Percentiles rank a stretch among this genome's conserved stretches.
phyloP scores from a whole-genome alignment of 768 basidiomycete genomes.

The Podaxis carcinomalis region DNA sequence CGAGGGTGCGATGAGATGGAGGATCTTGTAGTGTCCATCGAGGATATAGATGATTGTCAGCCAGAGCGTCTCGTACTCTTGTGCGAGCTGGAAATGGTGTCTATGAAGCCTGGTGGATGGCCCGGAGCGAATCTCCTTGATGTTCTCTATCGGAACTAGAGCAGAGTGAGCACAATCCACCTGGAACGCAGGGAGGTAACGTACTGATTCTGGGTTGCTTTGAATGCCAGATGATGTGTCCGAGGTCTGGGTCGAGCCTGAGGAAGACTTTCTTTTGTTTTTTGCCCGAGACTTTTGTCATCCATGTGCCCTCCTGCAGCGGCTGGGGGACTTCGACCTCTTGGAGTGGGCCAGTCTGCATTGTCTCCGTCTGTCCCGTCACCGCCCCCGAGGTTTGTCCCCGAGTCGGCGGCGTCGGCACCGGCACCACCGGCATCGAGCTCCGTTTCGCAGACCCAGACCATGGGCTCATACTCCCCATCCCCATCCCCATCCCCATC shows the following conservation, averaged over 20 bases:
- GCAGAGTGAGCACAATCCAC: neutral
- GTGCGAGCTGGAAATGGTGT: constrained; percentile 65
- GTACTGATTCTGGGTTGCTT: constrained; percentile 58
- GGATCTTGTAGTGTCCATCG: constrained; percentile 75
- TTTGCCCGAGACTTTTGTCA: constrained; percentile 82
- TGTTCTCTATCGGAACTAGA: constrained; percentile 80
- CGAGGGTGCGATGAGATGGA: constrained; percentile 78
- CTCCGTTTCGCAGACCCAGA: neutral
- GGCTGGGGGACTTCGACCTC: constrained; percentile 48
- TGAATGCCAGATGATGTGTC: constrained; percentile 76
- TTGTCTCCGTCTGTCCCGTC: neutral
- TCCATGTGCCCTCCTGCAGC: constrained; percentile 60
- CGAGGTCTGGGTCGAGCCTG: constrained; percentile 73
- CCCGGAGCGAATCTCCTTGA: constrained; percentile 84
- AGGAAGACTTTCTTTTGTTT: constrained; percentile 71
- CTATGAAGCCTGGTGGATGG: constrained; percentile 72
- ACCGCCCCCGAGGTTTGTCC: neutral
- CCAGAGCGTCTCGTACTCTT: constrained; percentile 74
- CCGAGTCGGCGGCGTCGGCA: neutral
- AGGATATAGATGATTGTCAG: constrained; percentile 83
- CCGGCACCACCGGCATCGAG: neutral
- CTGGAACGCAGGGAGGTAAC: constrained; percentile 26
- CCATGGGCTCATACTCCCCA: neutral
- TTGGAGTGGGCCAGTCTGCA: neutral
- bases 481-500: neutral